Evolutionary conservation across 768 basidiomycete genomes (phyloP).

Genomic region (Mycena vitilis): DNA sequence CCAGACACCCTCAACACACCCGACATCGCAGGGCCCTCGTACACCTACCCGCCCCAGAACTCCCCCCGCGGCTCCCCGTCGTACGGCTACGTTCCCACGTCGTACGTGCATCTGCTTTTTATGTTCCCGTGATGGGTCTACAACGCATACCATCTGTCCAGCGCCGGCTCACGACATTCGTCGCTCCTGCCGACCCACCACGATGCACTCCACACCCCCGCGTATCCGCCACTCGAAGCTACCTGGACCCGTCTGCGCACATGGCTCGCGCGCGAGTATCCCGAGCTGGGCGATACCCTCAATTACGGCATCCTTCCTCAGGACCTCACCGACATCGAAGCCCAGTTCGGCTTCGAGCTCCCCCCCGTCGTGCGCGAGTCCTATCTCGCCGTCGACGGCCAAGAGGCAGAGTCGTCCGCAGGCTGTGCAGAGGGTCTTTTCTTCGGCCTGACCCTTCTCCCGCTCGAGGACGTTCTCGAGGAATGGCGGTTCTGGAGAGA

Average conservation of each 20-base stretch:
- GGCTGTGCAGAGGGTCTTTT: slow-evolving; percentile 93
- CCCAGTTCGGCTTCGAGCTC: slow-evolving; percentile 85
- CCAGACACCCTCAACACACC: slow-evolving; percentile 63
- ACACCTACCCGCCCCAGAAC: slow-evolving; percentile 86
- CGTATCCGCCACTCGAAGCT: slow-evolving; percentile 82
- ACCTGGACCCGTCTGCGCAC: slow-evolving; percentile 87
- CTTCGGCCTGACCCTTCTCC: slow-evolving; percentile 93
- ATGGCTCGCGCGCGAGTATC: slow-evolving; percentile 90
- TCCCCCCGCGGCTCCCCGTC: slow-evolving; percentile 68
- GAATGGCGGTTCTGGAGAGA: slow-evolving; percentile 98
- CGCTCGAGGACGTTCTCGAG: slow-evolving; percentile 91
- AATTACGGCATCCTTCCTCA: slow-evolving; percentile 89
- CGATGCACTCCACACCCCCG: slow-evolving; percentile 58
- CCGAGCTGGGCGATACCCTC: slow-evolving; percentile 94
- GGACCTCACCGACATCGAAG: slow-evolving; percentile 84
- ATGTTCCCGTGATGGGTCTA: background rate
- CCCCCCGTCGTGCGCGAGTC: slow-evolving; percentile 92
- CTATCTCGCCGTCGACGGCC: slow-evolving; percentile 89
- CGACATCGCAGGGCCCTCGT: slow-evolving; percentile 61
- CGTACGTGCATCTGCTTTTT: slow-evolving; percentile 52
- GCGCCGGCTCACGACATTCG: slow-evolving; percentile 52
- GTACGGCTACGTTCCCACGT: slow-evolving; percentile 71
- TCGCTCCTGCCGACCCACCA: slow-evolving; percentile 79
- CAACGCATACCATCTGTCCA: slow-evolving; percentile 26
- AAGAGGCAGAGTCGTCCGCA: slow-evolving; percentile 90